phyloP scores from a whole-genome alignment of 768 basidiomycete genomes.

The Clitopilus hobsonii region DNA sequence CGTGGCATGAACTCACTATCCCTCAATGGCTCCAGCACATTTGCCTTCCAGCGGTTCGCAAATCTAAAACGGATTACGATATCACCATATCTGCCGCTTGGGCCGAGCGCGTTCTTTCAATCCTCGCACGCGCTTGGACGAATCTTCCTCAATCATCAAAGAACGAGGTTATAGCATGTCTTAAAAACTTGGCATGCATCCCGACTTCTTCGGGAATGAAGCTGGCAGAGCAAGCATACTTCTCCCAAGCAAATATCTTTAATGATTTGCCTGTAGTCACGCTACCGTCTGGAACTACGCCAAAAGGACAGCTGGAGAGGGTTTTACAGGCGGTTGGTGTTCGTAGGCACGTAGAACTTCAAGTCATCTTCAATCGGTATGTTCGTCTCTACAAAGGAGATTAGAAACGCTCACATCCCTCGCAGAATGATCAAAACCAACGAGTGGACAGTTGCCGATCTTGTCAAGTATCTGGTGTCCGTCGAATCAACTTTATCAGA shows the following conservation, averaged over 20 bases:
- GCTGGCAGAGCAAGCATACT: constrained; percentile 71
- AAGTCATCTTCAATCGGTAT: constrained; percentile 87
- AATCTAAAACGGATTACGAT: constrained; percentile 48
- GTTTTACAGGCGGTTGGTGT: constrained; percentile 74
- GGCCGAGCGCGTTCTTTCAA: constrained; percentile 72
- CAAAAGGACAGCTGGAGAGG: constrained; percentile 73
- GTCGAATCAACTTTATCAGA: constrained; percentile 53
- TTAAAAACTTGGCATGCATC: constrained; percentile 54
- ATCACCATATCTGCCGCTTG: constrained; percentile 63
- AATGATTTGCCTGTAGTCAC: constrained; percentile 80
- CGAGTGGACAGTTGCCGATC: constrained; percentile 82
- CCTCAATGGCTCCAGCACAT: constrained; percentile 74
- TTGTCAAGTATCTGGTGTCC: constrained; percentile 84
- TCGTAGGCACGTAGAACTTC: constrained; percentile 86
- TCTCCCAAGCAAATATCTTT: constrained; percentile 82
- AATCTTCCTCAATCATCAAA: constrained; percentile 47
- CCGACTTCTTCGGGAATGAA: constrained; percentile 76
- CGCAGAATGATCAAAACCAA: constrained; percentile 83
- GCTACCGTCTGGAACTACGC: constrained; percentile 53
- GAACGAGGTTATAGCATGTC: constrained; percentile 38
- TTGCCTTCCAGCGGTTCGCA: constrained; percentile 37
- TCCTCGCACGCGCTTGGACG: constrained; percentile 71
- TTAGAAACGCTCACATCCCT: background rate
- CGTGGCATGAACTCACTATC: constrained; percentile 75
- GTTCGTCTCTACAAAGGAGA: constrained; percentile 7